These are phyloP conservation scores for Saccharomycopsis fodiens DNA, from an alignment of 805 yeast genomes.

Conservation along the genomic window DNA sequence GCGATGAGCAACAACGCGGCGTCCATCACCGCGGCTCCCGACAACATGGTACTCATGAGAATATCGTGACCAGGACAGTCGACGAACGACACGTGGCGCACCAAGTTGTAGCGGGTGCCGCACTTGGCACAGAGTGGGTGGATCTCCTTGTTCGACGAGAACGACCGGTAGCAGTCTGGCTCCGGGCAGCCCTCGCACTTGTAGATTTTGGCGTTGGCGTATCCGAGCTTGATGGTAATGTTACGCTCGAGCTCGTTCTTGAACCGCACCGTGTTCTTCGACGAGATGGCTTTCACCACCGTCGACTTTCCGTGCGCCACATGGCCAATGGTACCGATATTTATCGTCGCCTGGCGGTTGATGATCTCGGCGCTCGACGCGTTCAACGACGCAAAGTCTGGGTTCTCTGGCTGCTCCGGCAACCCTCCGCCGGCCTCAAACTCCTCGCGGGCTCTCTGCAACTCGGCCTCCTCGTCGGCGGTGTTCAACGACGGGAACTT, in stretches of 20 bases:
- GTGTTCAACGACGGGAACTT: constrained; percentile 56
- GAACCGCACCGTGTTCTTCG: constrained; percentile 98
- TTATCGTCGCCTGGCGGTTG: constrained; percentile 97
- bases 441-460: constrained; percentile 55
- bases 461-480: constrained; percentile 75
- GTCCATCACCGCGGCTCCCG: constrained; percentile 99
- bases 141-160: constrained; percentile 90
- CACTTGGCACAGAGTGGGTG: constrained; percentile 88
- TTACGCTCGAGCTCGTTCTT: constrained; percentile 99
- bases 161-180: constrained; percentile 92
- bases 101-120: constrained; percentile 77
- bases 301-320: constrained; percentile 95
- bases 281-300: constrained; percentile 92
- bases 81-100: constrained; percentile 96
- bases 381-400: constrained; percentile 72
- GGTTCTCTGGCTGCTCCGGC: constrained; percentile 91
- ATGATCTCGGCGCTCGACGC: constrained; percentile 94
- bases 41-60: constrained; percentile 99
- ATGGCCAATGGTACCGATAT: constrained; percentile 96
- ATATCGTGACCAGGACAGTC: constrained; percentile 99
- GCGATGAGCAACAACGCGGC: constrained; percentile 95
- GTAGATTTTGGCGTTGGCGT: constrained; percentile 97
- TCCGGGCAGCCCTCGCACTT: constrained; percentile 89
- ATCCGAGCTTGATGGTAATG: constrained; percentile 96
- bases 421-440: constrained; percentile 98